Base-by-base conservation (phyloP, 2,329 filamentous ascomycete genomes). In the Ilyonectria destructans region DNA sequence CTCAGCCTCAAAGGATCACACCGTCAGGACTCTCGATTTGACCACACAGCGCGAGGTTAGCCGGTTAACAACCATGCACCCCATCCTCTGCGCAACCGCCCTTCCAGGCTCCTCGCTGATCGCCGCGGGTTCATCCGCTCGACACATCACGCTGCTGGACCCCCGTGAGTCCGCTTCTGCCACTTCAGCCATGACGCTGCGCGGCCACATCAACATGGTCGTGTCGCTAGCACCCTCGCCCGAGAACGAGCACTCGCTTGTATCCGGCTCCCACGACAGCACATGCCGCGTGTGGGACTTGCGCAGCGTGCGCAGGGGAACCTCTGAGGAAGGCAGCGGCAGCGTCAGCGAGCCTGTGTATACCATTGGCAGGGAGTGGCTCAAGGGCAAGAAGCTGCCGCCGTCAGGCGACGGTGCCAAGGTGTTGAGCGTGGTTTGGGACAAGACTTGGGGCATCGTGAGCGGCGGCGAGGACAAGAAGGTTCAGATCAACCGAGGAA, bases 281-380 rank as follows among this genome's bases (percentile, higher is more conserved):
- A 97, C 94, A 1, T 96, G 94, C 77, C 89, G 95, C 58, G 91
- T 99, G 56, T 99, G 96, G 96, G 96, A 99, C 85, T 87, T 98
- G 71, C 88, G 96, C 62, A 92, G 90, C 75, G 89, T 89, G 60
- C 86, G 90, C 79, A 87, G 84, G 19, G 88, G 85, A 9, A 86
- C 85, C 3, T 85, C 89, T 75, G 83, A 91, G 78, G 88, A 91
- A 79, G 85, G 90, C 76, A 84, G 89, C 77, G 83, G 89, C 79
- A 83, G 88, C 86, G 78, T 95, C 82, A 81, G 93, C 89, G 85
- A 96, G 87, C 81, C 91, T 85, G 83, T 97, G 84, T 90, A 93
- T 86, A 80, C 89, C 26, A 92, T 98, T 71, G 88, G 92, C 66
- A 85, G 96, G 61, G 93, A 96, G 81, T 92, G 90, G 80, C 85